These are phyloP conservation scores for Colletotrichum melonis DNA, from an alignment of 2,329 filamentous ascomycete genomes.

Conservation along the genomic window DNA sequence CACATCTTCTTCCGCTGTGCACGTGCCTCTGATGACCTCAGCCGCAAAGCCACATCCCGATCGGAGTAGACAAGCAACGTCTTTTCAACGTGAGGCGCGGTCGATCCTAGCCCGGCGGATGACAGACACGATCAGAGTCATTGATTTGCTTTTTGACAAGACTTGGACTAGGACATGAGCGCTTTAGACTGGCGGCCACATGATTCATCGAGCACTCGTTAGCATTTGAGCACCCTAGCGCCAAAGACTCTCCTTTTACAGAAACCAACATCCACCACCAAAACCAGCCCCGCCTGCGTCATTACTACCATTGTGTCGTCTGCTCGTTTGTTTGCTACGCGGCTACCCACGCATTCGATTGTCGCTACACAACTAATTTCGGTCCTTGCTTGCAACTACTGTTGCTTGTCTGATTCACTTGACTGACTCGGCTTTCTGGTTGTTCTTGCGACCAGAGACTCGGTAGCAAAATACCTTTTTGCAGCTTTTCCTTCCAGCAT, in stretches of 20 bases:
- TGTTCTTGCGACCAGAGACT: neutral
- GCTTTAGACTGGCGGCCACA: neutral
- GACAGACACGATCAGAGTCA: conserved; percentile 14
- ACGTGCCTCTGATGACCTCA: conserved; percentile 7
- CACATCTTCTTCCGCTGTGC: neutral
- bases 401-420: neutral
- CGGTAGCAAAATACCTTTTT: neutral
- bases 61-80: neutral
- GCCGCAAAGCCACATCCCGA: neutral
- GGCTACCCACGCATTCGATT: neutral
- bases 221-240: conserved; percentile 1
- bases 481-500: conserved; percentile 16
- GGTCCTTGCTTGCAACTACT: neutral
- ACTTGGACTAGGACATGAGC: neutral
- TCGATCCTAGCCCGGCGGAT: conserved; percentile 7
- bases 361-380: neutral
- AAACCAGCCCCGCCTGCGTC: conserved; percentile 12
- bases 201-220: conserved; percentile 23
- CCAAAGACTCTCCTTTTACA: conserved; percentile 1
- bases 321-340: neutral
- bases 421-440: neutral
- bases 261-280: conserved; percentile 2
- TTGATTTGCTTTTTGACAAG: neutral
- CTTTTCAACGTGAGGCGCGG: conserved; percentile 5
- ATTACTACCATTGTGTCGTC: neutral